A percentile compares a stretch with the other conserved stretches of the same genome.
Conservation (phyloP, 139 green algal species). For the Dunaliella primolecta region DNA sequence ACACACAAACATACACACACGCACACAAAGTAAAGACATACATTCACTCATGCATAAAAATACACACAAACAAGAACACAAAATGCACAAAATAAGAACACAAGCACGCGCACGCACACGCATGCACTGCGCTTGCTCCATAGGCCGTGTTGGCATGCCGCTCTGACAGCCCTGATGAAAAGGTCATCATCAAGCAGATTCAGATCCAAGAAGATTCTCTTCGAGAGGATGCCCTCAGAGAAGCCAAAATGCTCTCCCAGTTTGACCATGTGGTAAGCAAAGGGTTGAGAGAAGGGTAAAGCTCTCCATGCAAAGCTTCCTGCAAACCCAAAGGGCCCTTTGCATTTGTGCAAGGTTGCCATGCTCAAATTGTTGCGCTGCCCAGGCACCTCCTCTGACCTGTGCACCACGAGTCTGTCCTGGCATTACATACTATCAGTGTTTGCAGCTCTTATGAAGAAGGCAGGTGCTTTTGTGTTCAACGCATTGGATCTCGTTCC, state of each 20-base stretch:
- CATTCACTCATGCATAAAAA: not conserved
- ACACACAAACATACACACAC: not conserved
- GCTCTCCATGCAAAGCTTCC: too few relatives aligned
- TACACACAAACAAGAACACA: not conserved
- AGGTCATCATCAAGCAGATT: constrained; percentile 36
- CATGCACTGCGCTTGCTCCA: not conserved
- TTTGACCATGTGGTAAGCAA: not conserved
- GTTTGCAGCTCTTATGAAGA: too few relatives aligned
- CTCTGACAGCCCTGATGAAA: not conserved
- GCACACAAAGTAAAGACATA: not conserved
- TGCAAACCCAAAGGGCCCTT: too few relatives aligned
- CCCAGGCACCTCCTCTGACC: too few relatives aligned
- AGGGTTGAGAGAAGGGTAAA: too few relatives aligned
- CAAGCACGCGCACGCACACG: not conserved
- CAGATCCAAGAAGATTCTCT: constrained; percentile 6
- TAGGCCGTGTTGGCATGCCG: not conserved
- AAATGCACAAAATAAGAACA: too few relatives aligned
- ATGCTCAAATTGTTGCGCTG: too few relatives aligned
- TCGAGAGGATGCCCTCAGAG: not conserved
- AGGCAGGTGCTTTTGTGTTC: too few relatives aligned
- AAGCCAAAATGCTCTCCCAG: constrained; percentile 1
- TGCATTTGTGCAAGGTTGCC: too few relatives aligned
- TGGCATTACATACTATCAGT: too few relatives aligned
- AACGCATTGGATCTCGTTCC: too few relatives aligned
- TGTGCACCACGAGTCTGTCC: too few relatives aligned